A percentile compares a stretch with the other conserved stretches of the same genome.
phyloP scores from a whole-genome alignment of 495 filamentous ascomycete genomes.

The Elaphomyces granulatus region DNA sequence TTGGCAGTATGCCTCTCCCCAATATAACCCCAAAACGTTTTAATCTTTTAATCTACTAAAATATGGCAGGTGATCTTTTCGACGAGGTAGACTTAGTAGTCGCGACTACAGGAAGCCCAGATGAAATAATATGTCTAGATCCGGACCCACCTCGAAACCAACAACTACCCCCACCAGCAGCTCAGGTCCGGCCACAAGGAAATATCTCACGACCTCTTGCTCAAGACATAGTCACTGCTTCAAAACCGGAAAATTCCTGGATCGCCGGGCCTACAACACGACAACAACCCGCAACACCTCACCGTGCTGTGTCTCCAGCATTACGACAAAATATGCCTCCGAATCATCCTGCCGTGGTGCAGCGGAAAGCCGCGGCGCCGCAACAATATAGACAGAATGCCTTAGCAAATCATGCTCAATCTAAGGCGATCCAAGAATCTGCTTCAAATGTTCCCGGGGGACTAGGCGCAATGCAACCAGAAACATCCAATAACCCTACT shows the following conservation, averaged over 20 bases:
- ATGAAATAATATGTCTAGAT: conserved; percentile 43
- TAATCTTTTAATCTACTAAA: too few relatives aligned
- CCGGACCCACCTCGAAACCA: conserved; percentile 15
- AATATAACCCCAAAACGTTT: neutral
- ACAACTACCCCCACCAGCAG: conserved; percentile 16
- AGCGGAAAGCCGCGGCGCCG: neutral
- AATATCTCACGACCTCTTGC: conserved; percentile 13
- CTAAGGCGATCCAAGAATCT: neutral
- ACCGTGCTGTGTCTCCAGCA: neutral
- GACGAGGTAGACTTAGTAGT: conserved; percentile 61
- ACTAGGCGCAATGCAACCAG: neutral
- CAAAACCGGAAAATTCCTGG: conserved; percentile 28
- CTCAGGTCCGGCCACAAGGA: conserved; percentile 14
- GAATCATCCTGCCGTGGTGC: neutral
- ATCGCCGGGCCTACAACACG: conserved; percentile 12
- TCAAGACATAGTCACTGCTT: conserved; percentile 23
- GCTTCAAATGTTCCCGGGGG: neutral
- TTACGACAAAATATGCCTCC: neutral
- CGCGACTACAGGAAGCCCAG: conserved; percentile 43
- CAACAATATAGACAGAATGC: neutral
- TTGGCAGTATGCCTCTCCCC: conserved; percentile 43
- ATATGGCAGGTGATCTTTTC: conserved; percentile 40
- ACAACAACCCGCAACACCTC: conserved; percentile 7
- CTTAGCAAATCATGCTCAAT: neutral
- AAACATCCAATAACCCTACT: neutral